Base-by-base conservation (phyloP, 2,329 filamentous ascomycete genomes). In the Nemania sp. region DNA sequence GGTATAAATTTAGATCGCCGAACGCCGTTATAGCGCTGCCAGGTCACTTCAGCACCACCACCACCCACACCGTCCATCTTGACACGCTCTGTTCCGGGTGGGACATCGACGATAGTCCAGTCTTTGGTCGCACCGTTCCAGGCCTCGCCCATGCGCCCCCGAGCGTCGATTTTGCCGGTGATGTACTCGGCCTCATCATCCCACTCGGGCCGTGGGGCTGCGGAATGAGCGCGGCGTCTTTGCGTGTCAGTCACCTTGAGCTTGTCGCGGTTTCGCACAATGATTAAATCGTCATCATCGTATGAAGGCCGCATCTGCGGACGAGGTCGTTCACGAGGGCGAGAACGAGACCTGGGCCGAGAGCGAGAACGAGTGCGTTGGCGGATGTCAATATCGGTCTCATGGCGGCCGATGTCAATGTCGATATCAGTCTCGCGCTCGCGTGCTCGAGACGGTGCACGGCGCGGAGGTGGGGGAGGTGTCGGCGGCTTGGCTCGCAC, bases 91-190 rank as follows among this genome's bases (percentile, higher is more conserved):
- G 90, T 93, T 54, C 90, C 90, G 0, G 90, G 89, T 1, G 90
- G 90, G 33, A 95, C 86, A 71, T 95, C 90, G 31, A 96, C 81
- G 58, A 95, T 88, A 49, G 83, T 80, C 90, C 91, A 95, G 65
- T 85, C 88, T 60, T 83, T 85, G 30, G 88, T 91, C 15, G 83
- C 85, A 47, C 89, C 89, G 63, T 88, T 82, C 69, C 80, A 85
- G 19, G 87, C 89, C 71, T 93, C 90, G 47, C 88, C 88, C 65
- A 86, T 81, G 57, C 82, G 83, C 17, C 83, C 85, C 24, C 88
- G 83, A 12, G 76, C 72, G 60, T 83, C 79, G 57, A 84, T 80
- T 61, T 75, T 77, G 54, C 70, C 67, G 22, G 78, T 80, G 57
- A 84, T 79, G 56, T 89, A 86, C 36, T 83, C 77, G 28, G 81